Evolutionary conservation across 257 asterid genomes (phyloP).

Genomic region (Scutellaria galericulata): DNA sequence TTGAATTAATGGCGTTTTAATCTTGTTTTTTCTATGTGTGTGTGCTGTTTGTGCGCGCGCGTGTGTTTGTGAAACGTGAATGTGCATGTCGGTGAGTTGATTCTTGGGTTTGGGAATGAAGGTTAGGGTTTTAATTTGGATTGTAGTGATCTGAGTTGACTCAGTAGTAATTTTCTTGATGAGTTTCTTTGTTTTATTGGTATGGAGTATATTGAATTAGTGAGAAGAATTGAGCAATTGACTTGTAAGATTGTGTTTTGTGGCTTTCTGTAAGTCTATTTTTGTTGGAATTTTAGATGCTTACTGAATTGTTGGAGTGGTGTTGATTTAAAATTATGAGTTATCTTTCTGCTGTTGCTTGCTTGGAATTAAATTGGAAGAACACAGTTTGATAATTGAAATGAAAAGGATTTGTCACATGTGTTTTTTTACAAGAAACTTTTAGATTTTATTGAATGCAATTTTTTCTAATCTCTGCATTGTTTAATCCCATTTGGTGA

Average conservation of each 20-base stretch:
- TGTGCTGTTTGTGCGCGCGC: neutral
- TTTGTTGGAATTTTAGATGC: neutral
- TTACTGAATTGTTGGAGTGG: constrained; percentile 8
- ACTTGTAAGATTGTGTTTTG: constrained; percentile 9
- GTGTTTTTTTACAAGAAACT: neutral
- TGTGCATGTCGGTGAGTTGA: constrained; percentile 44
- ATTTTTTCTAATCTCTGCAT: constrained; percentile 12
- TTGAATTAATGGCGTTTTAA: constrained; percentile 21
- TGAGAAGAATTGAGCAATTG: constrained; percentile 20
- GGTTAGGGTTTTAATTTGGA: constrained; percentile 39
- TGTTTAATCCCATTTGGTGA: neutral
- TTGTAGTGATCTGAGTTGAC: constrained; percentile 41
- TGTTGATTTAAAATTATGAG: constrained; percentile 25
- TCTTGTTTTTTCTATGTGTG: constrained; percentile 6
- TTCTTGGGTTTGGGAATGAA: constrained; percentile 27
- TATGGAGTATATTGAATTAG: neutral
- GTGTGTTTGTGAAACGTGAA: constrained; percentile 34
- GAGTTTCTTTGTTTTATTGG: constrained; percentile 18
- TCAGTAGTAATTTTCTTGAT: neutral
- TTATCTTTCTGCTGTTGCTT: constrained; percentile 18
- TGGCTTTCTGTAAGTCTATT: neutral
- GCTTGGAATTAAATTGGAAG: constrained; percentile 17
- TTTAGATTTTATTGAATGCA: neutral
- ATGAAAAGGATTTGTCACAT: neutral
- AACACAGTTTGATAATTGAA: neutral